phyloP scores from a whole-genome alignment of 2,329 filamentous ascomycete species.

The Xylaria digitata region DNA sequence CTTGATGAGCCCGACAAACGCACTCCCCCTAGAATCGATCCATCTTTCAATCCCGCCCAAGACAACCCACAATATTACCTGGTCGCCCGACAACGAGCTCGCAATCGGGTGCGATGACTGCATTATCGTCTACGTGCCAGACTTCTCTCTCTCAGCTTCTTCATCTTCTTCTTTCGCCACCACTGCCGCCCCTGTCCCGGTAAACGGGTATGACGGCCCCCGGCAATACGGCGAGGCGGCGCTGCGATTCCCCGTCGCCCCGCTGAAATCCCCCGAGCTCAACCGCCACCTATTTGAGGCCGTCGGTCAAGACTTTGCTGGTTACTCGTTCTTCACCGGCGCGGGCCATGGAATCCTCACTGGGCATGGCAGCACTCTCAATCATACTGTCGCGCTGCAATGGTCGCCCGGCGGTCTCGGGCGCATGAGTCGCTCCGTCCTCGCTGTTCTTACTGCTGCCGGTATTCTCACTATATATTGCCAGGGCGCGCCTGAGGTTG shows the following conservation, averaged over 20 bases:
- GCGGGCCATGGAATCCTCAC: conserved; percentile 61
- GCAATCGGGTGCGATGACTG: conserved; percentile 68
- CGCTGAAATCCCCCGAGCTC: conserved; percentile 44
- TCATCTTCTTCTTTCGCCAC: neutral
- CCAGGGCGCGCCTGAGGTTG: conserved; percentile 53
- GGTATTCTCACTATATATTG: conserved; percentile 65
- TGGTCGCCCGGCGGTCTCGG: conserved; percentile 72
- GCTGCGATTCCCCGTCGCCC: conserved; percentile 48
- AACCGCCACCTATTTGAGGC: conserved; percentile 49
- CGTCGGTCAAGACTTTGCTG: conserved; percentile 43
- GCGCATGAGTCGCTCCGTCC: conserved; percentile 62
- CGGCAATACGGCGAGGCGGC: conserved; percentile 49
- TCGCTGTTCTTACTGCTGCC: conserved; percentile 62
- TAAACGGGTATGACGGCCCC: conserved; percentile 39
- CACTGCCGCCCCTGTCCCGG: neutral
- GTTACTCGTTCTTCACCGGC: conserved; percentile 53
- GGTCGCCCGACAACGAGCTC: conserved; percentile 69
- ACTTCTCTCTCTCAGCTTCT: conserved; percentile 50
- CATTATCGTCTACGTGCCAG: conserved; percentile 63
- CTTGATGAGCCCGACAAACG: conserved; percentile 37
- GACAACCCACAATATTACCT: conserved; percentile 58
- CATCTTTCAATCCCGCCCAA: conserved; percentile 58
- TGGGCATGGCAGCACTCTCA: conserved; percentile 62
- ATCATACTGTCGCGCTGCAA: conserved; percentile 64
- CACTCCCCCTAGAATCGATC: conserved; percentile 61